phyloP scores from a whole-genome alignment of 2,329 filamentous ascomycete species.

The Parafenestella ontariensis region DNA sequence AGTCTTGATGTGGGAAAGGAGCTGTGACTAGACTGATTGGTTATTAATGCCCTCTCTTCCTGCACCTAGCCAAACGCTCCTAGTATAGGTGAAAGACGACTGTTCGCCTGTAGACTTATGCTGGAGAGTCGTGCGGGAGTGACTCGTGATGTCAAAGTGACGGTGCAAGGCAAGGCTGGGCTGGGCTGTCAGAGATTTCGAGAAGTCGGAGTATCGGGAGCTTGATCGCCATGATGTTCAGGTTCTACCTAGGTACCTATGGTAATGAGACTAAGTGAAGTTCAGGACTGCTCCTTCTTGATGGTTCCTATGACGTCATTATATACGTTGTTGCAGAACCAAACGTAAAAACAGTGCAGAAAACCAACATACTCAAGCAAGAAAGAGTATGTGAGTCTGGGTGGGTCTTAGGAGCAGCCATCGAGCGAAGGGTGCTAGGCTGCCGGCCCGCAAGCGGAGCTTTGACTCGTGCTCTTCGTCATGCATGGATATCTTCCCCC shows the following conservation, averaged over 20 bases:
- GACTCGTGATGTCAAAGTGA: neutral
- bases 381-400: conserved; percentile 1
- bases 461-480: conserved; percentile 20
- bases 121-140: neutral
- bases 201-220: neutral
- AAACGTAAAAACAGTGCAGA: neutral
- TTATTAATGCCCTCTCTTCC: neutral
- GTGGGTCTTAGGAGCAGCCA: neutral
- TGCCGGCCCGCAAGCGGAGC: conserved; percentile 17
- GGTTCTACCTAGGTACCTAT: no score
- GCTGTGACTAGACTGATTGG: neutral
- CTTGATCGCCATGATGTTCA: neutral
- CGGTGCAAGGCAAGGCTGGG: no score
- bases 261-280: neutral
- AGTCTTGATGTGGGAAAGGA: neutral
- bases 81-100: neutral
- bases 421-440: conserved; percentile 9
- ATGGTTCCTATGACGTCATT: conserved; percentile 11
- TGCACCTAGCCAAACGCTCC: neutral
- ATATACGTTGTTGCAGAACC: neutral
- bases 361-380: neutral
- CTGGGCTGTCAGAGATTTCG: no score
- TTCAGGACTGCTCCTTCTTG: conserved; percentile 1
- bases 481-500: conserved; percentile 19
- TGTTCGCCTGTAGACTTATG: neutral